Percentiles rank a stretch among this genome's conserved stretches.
These are phyloP conservation scores for Exobasidium cylindrosporum DNA, from an alignment of 1,284 basidiomycete species.

Conservation along the genomic window DNA sequence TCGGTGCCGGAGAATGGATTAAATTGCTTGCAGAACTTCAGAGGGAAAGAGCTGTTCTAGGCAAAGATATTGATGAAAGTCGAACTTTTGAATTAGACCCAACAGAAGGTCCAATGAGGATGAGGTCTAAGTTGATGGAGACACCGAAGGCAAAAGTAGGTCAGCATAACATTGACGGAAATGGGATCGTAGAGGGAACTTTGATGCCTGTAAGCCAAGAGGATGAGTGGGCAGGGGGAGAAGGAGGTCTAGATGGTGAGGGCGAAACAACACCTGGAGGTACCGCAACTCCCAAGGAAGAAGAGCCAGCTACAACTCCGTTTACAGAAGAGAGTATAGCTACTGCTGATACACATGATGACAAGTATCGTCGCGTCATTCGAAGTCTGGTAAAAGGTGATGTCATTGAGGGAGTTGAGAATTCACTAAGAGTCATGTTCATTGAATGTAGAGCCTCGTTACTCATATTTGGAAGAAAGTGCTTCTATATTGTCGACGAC, in stretches of 20 bases:
- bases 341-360: constrained; percentile 52
- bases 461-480: constrained; percentile 76
- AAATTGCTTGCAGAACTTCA: constrained; percentile 26
- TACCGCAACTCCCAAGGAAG: constrained; percentile 5
- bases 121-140: constrained; percentile 42
- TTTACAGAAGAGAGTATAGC: neutral
- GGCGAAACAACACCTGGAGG: neutral
- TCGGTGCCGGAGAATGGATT: constrained; percentile 33
- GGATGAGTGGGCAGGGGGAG: constrained; percentile 24
- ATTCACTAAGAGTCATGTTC: constrained; percentile 44
- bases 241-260: neutral
- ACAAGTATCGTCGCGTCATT: constrained; percentile 64
- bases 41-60: constrained; percentile 29
- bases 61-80: constrained; percentile 2
- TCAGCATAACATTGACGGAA: neutral
- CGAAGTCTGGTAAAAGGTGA: constrained; percentile 75
- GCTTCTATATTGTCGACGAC: constrained; percentile 87
- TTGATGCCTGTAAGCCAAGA: constrained; percentile 14
- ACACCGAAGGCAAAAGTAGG: constrained; percentile 14
- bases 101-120: constrained; percentile 49
- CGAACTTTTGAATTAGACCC: constrained; percentile 44
- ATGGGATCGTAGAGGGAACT: neutral
- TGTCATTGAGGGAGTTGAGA: constrained; percentile 77
- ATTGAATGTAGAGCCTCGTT: constrained; percentile 67
- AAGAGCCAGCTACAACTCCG: neutral